Evolutionary conservation across 768 basidiomycete species (phyloP).

Genomic region (Royoungia palumana): DNA sequence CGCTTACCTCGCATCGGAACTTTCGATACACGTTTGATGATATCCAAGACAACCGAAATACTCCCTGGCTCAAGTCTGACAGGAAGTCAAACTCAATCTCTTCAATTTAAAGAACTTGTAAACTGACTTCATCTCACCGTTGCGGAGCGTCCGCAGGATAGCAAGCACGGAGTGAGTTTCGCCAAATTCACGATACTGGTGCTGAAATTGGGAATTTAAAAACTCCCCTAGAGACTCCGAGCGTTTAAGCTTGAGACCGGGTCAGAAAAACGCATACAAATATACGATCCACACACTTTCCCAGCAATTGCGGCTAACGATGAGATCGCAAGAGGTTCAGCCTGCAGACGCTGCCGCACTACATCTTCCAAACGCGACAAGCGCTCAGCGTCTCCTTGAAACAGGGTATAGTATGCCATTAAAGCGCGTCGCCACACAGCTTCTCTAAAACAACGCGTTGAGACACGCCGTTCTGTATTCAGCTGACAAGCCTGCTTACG

Average conservation of each 20-base stretch:
- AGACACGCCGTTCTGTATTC: slow-evolving; percentile 1
- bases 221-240: slow-evolving; percentile 21
- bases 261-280: slow-evolving; percentile 3
- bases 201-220: slow-evolving; percentile 21
- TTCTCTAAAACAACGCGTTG: slow-evolving; percentile 36
- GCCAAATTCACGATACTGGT: slow-evolving; percentile 9
- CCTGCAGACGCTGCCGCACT: slow-evolving; percentile 10
- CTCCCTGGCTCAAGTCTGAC: slow-evolving; percentile 23
- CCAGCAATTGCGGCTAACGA: slow-evolving; percentile 12
- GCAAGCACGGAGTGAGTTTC: not conserved
- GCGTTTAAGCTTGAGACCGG: slow-evolving; percentile 17
- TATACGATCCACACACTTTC: slow-evolving; percentile 20
- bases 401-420: slow-evolving; percentile 54
- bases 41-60: slow-evolving; percentile 19
- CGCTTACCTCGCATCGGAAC: slow-evolving; percentile 27
- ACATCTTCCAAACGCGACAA: slow-evolving; percentile 39
- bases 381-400: slow-evolving; percentile 43
- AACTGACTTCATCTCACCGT: slow-evolving; percentile 23
- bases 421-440: slow-evolving; percentile 62
- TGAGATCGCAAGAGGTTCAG: slow-evolving; percentile 7
- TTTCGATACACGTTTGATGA: slow-evolving; percentile 24
- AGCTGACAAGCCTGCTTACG: slow-evolving; percentile 56
- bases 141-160: slow-evolving; percentile 25
- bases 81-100: not conserved
- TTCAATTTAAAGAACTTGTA: not conserved